phyloP scores from a whole-genome alignment of 2,329 filamentous ascomycete genomes.

The Fusarium liriodendri region DNA sequence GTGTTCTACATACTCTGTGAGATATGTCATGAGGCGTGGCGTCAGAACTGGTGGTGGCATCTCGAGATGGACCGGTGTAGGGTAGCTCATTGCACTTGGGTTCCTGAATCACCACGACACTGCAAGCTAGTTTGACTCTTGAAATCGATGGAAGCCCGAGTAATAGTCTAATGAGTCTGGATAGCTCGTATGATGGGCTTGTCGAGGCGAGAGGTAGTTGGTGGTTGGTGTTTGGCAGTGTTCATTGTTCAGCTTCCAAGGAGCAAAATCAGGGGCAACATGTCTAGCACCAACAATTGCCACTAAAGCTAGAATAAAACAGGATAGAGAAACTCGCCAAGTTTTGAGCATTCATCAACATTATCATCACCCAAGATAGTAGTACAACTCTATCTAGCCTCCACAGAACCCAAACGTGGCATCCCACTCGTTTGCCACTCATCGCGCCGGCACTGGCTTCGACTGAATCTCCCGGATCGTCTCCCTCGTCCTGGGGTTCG shows the following conservation, averaged over 20 bases:
- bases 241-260: not conserved
- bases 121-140: not conserved
- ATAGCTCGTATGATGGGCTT: accelerated
- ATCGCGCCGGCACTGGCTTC: conserved; percentile 56
- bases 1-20: not conserved
- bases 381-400: not conserved
- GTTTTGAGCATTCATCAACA: not conserved
- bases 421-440: not conserved
- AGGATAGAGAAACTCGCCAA: not conserved
- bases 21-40: too few relatives aligned
- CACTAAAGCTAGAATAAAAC: too few relatives aligned
- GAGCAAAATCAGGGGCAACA: not conserved
- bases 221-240: not conserved
- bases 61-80: not conserved
- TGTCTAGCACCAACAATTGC: too few relatives aligned
- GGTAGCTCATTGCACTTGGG: not conserved
- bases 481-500: conserved; percentile 68
- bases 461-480: conserved; percentile 68
- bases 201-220: not conserved
- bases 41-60: not conserved
- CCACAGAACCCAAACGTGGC: not conserved
- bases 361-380: not conserved
- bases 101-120: not conserved
- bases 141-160: not conserved
- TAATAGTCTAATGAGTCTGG: not conserved